Evolutionary conservation across 805 yeast genomes (phyloP).

Genomic region (Vanderwaltozyma polyspora): DNA sequence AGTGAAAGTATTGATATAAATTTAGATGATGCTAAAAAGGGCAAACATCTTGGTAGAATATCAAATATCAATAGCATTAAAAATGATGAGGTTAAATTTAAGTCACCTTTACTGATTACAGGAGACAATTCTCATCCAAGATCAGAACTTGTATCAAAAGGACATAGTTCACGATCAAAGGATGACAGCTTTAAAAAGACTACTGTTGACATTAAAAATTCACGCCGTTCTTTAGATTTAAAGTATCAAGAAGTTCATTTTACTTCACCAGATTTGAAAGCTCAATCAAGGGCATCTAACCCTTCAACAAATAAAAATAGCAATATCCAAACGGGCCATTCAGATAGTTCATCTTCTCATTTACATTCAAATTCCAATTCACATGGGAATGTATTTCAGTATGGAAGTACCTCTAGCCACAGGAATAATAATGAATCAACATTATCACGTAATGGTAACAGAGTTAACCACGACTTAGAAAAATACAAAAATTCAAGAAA

Average conservation of each 20-base stretch:
- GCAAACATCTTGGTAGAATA: neutral
- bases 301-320: neutral
- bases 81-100: too few relatives aligned
- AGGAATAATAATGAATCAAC: neutral
- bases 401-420: neutral
- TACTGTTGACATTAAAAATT: neutral
- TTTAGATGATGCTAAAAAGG: constrained; percentile 9
- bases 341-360: neutral
- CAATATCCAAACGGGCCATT: neutral
- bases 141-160: neutral
- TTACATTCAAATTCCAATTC: neutral
- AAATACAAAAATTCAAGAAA: constrained; percentile 1
- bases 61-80: neutral
- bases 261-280: constrained; percentile 3
- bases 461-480: constrained; percentile 8
- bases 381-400: neutral
- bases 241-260: constrained; percentile 17
- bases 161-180: neutral
- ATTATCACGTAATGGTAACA: constrained; percentile 1
- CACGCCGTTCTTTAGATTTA: constrained; percentile 15
- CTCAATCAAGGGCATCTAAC: neutral
- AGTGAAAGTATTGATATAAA: constrained; percentile 22
- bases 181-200: neutral
- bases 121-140: neutral
- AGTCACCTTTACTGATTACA: neutral